Conservation (phyloP, 202 grass and related monocot species). For the Zoysia matrella region DNA sequence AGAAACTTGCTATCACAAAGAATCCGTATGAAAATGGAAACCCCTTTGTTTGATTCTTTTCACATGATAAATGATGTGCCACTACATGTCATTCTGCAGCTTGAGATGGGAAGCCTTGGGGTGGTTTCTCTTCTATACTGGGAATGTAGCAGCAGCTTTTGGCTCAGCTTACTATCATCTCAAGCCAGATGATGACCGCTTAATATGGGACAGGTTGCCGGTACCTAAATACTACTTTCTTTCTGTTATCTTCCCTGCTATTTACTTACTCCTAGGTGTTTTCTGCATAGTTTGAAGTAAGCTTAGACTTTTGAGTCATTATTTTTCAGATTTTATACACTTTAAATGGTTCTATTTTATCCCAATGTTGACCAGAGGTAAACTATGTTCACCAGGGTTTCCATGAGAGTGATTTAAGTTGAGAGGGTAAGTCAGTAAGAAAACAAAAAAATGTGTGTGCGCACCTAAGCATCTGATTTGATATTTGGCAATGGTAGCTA, state of each 20-base stretch:
- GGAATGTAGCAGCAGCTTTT: conserved; percentile 80
- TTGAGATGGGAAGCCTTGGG: conserved; percentile 83
- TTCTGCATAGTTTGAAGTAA: not conserved
- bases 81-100: conserved; percentile 52
- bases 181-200: conserved; percentile 92
- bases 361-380: not conserved
- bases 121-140: conserved; percentile 80
- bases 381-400: conserved; percentile 1
- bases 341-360: conserved; percentile 14
- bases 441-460: not conserved
- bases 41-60: conserved; percentile 12
- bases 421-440: not conserved
- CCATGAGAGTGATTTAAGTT: conserved; percentile 3
- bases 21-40: not conserved
- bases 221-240: conserved; percentile 67
- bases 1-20: not conserved
- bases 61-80: conserved; percentile 15
- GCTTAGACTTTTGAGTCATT: not conserved
- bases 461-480: conserved; percentile 1
- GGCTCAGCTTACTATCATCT: conserved; percentile 99
- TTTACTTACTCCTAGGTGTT: conserved; percentile 30
- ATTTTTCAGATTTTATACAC: not conserved
- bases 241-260: conserved; percentile 1
- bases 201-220: conserved; percentile 98
- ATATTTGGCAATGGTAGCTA: conserved; percentile 22